Percentiles rank a stretch among this genome's conserved stretches.
phyloP scores from a whole-genome alignment of 2,329 filamentous ascomycete species.

The Cladophialophora chaetospira region DNA sequence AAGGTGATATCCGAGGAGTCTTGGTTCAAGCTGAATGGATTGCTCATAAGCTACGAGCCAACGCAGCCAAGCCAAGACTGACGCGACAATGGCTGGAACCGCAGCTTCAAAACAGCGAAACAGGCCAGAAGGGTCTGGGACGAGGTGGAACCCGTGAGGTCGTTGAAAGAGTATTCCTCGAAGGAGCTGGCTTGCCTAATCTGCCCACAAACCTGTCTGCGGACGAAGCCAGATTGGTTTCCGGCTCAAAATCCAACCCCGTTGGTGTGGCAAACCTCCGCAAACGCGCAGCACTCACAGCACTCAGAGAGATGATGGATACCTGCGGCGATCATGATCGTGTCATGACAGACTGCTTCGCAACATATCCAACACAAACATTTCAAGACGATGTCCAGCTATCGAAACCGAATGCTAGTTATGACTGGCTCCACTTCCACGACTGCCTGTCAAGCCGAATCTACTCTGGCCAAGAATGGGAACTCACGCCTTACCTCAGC shows the following conservation, averaged over 20 bases:
- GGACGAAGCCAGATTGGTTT: constrained; percentile 41
- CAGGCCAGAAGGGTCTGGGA: constrained; percentile 59
- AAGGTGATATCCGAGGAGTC: constrained; percentile 64
- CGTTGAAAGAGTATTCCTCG: constrained; percentile 66
- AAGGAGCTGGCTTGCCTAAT: constrained; percentile 64
- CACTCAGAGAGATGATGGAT: constrained; percentile 63
- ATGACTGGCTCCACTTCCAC: constrained; percentile 96
- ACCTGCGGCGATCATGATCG: constrained; percentile 64
- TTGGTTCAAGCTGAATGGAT: constrained; percentile 68
- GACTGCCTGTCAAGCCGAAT: constrained; percentile 78
- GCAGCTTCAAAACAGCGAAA: constrained; percentile 56
- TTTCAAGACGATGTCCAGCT: constrained; percentile 93
- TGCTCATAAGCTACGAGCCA: constrained; percentile 58
- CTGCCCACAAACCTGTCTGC: constrained; percentile 42
- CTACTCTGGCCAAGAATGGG: constrained; percentile 87
- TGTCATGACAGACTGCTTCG: constrained; percentile 72
- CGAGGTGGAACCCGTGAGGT: constrained; percentile 66
- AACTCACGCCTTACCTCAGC: constrained; percentile 82
- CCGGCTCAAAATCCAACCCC: constrained; percentile 39
- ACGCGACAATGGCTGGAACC: constrained; percentile 64
- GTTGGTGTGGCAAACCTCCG: constrained; percentile 62
- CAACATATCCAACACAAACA: constrained; percentile 79
- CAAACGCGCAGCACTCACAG: constrained; percentile 61
- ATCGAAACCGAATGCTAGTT: constrained; percentile 80
- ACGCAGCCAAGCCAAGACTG: constrained; percentile 43